These are phyloP conservation scores for Linnemannia zychae DNA, from an alignment of 192 early-diverging fungal species.

Conservation along the genomic window DNA sequence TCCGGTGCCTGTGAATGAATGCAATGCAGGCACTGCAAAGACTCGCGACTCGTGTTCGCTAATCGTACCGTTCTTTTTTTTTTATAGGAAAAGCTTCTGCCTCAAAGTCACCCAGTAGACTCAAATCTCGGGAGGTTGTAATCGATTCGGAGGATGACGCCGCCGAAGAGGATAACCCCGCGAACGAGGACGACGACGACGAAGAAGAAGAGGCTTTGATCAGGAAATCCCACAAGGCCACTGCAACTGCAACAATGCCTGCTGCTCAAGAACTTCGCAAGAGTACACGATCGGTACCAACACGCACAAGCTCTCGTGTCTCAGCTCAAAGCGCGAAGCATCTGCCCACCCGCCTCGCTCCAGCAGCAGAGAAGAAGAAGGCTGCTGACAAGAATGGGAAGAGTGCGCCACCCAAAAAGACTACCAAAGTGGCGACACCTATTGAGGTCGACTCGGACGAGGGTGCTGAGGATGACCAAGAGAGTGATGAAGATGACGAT, in stretches of 20 bases:
- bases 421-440: background rate
- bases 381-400: slow-evolving; percentile 60
- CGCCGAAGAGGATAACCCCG: background rate
- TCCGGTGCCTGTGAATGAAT: background rate
- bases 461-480: slow-evolving; percentile 6
- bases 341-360: background rate
- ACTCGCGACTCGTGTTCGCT: background rate
- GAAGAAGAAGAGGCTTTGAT: slow-evolving; percentile 14
- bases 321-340: slow-evolving; percentile 7
- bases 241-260: background rate
- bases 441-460: background rate
- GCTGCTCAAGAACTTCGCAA: background rate
- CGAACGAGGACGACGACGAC: background rate
- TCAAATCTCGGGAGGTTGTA: background rate
- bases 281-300: background rate
- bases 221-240: background rate
- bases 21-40: background rate
- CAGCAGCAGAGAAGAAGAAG: slow-evolving; percentile 58
- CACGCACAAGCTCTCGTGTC: background rate
- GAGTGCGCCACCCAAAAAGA: background rate
- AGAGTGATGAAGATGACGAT: slow-evolving; percentile 14
- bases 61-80: slow-evolving; percentile 8
- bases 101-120: background rate
- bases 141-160: slow-evolving; percentile 7
- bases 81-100: slow-evolving; percentile 6